These are phyloP conservation scores for Orbilia quercus DNA, from an alignment of 2,329 filamentous ascomycete species.

Conservation along the genomic window DNA sequence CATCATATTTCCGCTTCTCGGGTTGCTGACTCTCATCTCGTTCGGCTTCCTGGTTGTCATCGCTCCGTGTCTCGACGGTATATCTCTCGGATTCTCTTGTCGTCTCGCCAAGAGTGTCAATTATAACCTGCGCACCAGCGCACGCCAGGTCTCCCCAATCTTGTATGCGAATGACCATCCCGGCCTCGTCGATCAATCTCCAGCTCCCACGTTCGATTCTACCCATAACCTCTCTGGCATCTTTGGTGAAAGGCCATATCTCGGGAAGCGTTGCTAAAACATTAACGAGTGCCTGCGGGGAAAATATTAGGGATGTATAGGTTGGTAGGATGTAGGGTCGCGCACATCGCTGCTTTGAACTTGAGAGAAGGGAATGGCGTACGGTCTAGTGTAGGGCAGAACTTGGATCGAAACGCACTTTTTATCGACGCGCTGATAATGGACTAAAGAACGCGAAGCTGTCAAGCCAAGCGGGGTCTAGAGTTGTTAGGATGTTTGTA, in stretches of 20 bases:
- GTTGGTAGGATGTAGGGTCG: not conserved
- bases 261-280: conserved; percentile 35
- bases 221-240: not conserved
- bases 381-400: conserved; percentile 39
- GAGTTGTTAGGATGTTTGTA: not conserved
- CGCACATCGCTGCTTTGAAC: conserved; percentile 18
- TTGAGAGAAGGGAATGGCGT: conserved; percentile 32
- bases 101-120: conserved; percentile 16
- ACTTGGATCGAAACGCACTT: conserved; percentile 39
- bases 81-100: conserved; percentile 29
- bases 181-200: conserved; percentile 39
- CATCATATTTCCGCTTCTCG: no score
- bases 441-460: conserved; percentile 15
- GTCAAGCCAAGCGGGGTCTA: conserved; percentile 18
- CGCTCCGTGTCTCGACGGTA: not conserved
- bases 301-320: not conserved
- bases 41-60: not conserved
- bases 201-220: conserved; percentile 22
- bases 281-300: conserved; percentile 1
- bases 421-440: conserved; percentile 38
- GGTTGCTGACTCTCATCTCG: not conserved
- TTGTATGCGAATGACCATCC: conserved; percentile 28
- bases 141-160: conserved; percentile 36
- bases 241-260: not conserved
- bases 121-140: conserved; percentile 14